These are phyloP conservation scores for Uronychia binucleata DNA, from an alignment of 73 alveolate genomes.

Conservation along the genomic window DNA sequence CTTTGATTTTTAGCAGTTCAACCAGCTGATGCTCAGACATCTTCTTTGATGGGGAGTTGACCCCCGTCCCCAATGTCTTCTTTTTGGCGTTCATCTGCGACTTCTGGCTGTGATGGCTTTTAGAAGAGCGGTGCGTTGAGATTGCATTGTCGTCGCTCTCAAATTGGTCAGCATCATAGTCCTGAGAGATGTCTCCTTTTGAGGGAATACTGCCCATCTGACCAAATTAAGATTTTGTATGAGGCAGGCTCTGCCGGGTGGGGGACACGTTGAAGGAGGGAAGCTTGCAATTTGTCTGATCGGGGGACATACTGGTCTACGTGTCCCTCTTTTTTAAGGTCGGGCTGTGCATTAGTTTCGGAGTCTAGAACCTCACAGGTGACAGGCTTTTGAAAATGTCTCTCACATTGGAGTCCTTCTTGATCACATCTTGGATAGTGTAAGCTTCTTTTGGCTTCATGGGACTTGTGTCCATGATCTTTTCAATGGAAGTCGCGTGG, in stretches of 20 bases:
- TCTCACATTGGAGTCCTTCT: not conserved
- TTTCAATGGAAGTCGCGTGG: too few relatives aligned
- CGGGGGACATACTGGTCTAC: not conserved
- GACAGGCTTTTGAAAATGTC: not conserved
- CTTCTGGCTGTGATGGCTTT: too few relatives aligned
- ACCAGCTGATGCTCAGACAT: not conserved
- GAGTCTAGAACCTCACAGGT: not conserved
- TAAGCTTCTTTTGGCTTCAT: not conserved
- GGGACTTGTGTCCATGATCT: not conserved
- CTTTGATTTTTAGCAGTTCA: not conserved
- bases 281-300: not conserved
- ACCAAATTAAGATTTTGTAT: not conserved
- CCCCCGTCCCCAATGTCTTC: not conserved
- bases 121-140: too few relatives aligned
- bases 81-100: not conserved
- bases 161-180: not conserved
- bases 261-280: not conserved
- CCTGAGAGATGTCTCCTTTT: not conserved
- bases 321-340: not conserved
- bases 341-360: not conserved
- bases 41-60: not conserved
- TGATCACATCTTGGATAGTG: not conserved
- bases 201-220: not conserved
- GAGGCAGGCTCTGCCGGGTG: not conserved
- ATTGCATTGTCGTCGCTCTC: not conserved